Base-by-base conservation (phyloP, 768 basidiomycete genomes). In the Hebeloma cylindrosporum region DNA sequence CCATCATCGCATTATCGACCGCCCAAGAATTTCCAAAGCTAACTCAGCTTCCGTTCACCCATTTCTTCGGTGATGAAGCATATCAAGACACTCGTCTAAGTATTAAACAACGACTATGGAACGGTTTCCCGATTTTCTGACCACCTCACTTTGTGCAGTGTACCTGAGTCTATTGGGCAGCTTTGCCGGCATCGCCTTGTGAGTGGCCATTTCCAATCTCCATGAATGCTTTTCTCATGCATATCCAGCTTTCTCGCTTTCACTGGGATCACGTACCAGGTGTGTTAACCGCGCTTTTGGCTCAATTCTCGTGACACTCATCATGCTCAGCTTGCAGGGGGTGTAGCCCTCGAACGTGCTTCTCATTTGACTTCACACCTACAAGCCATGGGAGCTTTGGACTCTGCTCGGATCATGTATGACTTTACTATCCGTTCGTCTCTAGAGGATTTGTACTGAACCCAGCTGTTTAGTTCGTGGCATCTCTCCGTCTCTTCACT, bases 331-430 rank as follows among this genome's bases (percentile, higher is more conserved):
- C 35, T 51, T 9, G 36, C 51, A 1, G 54, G 54, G 11, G 51
- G 48, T 5, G 37, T 56, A 26, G 54, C 54, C 8, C 37, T 44
- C 7, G 88, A 91, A 58, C 71, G 86, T 23, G 82, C 87, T 0
- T 73, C 66, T 40, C 60, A 73, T 9, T 58, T 89, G 31, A 88
- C 88, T 0, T 66, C 77, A 7, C 85, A 90, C 57, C 78, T 90
- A 72, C 82, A 83, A 58, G 85, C 78, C 3, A 90, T 91, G 88
- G 88, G 88, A 3, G 70, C 88, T 10, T 63, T 76, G 6, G 85
- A 88, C 56, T 79, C 79, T 1, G 85, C 87, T 8, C 73, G 85
- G 27, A 47, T 54, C 29, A n/a, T 53, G 56, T 54, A 26, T 11
- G 47, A 45, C 30, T 4, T 10, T 38, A 3, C 7, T 4, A 7